These are phyloP conservation scores for Solanum boliviense DNA, from an alignment of 257 asterid genomes.

Conservation along the genomic window DNA sequence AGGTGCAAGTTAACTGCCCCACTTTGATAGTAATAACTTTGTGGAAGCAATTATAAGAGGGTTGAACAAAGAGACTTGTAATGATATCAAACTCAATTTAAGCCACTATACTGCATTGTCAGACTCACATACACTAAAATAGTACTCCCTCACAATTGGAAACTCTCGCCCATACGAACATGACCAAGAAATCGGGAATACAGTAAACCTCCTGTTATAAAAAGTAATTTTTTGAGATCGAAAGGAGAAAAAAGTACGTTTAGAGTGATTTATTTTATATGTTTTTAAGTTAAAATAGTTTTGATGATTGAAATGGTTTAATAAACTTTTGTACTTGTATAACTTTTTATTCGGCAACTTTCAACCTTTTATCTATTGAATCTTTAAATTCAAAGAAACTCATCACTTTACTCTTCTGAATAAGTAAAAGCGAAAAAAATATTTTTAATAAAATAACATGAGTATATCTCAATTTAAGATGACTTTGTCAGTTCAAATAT, in stretches of 20 bases:
- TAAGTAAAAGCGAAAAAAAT: too few species aligned
- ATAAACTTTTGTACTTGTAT: accelerated
- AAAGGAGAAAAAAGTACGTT: too few species aligned
- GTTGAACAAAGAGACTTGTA: constrained; percentile 20
- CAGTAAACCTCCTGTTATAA: not conserved
- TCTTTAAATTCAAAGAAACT: too few species aligned
- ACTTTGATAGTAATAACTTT: constrained; percentile 11
- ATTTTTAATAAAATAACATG: not conserved
- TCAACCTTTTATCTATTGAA: too few species aligned
- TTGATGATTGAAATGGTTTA: too few species aligned
- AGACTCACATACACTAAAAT: not conserved
- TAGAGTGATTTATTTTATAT: too few species aligned
- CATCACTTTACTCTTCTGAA: accelerated
- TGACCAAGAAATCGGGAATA: not conserved
- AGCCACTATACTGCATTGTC: not conserved
- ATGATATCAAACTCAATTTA: not conserved
- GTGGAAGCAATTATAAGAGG: constrained; percentile 19
- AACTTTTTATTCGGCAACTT: too few species aligned
- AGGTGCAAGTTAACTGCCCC: constrained; percentile 15
- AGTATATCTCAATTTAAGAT: not conserved
- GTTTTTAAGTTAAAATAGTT: too few species aligned
- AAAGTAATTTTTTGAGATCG: accelerated
- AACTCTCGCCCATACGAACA: not conserved
- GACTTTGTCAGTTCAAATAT: not conserved
- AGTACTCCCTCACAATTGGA: not conserved